A percentile compares a stretch with the other conserved stretches of the same genome.
phyloP scores from a whole-genome alignment of 2,329 filamentous ascomycete genomes.

The Pezicula rhizophila region DNA sequence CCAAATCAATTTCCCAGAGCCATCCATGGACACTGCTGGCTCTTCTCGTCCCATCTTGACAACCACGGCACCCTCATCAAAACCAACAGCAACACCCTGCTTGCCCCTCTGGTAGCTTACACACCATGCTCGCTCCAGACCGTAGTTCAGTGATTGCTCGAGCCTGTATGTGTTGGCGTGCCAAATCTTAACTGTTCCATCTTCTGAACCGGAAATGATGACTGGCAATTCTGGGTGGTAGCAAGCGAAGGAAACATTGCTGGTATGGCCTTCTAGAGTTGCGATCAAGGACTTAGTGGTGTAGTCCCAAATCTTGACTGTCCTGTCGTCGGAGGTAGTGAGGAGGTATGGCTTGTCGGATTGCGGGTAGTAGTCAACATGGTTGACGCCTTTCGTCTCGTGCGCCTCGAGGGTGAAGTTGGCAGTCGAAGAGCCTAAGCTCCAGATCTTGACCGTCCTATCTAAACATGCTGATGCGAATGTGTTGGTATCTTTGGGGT shows the following conservation, averaged over 20 bases:
- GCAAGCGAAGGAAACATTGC: conserved; percentile 96
- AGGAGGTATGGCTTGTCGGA: conserved; percentile 80
- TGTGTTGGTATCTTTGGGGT: conserved; percentile 93
- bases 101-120: conserved; percentile 91
- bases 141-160: conserved; percentile 94
- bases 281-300: conserved; percentile 96
- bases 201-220: conserved; percentile 96
- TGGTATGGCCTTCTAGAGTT: conserved; percentile 92
- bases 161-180: conserved; percentile 95
- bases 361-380: conserved; percentile 83
- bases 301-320: conserved; percentile 98
- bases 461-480: conserved; percentile 94
- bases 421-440: conserved; percentile 82
- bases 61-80: conserved; percentile 95
- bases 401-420: conserved; percentile 97
- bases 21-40: conserved; percentile 95
- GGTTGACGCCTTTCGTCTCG: conserved; percentile 95
- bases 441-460: conserved; percentile 97
- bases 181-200: conserved; percentile 97
- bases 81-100: conserved; percentile 91
- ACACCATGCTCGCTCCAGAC: conserved; percentile 94
- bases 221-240: conserved; percentile 96
- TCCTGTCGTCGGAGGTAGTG: conserved; percentile 93
- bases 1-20: conserved; percentile 93
- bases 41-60: conserved; percentile 97